Evolutionary conservation across 176 grass and related monocot species (phyloP), one percentile per base, ranked within the genome.

Genomic region (Chrysopogon serrulatus): DNA sequence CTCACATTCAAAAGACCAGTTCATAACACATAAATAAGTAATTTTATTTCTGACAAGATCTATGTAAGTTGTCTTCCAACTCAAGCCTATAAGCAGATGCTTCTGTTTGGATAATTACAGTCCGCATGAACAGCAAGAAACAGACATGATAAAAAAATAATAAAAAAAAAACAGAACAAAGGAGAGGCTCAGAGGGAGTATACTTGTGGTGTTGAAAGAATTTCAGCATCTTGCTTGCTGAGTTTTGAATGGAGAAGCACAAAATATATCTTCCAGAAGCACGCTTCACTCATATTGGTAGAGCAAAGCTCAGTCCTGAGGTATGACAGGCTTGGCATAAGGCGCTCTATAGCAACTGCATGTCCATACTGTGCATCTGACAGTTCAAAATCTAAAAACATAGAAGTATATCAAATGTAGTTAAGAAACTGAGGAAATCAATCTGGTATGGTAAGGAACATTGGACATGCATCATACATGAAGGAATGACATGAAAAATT

Each of bases 241-340:
- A 90, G 90, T 78, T 85, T 87, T 10, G 87, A 95, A 75, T 95
- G 87, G 56, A 92, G 83, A 80, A 92, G 87, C 74, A 92, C 90
- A 86, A 95, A 95, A 86, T 92, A 95, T 65, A 95, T 95, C 82
- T 95, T 95, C 93, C 93, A 95, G 71, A 95, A 95, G 76, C 82
- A 92, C 35, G 59, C 85, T 84, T 95, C 87, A 78, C 87, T 90
- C 93, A 95, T 95, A 77, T 74, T 78, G 63, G 74, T 65, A 67
- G 90, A 91, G 80, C 87, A 95, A 82, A 95, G 85, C 48, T 90
- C 85, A 6, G 79, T 78, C 67, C 90, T 90, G 54, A 95, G 81
- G 86, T 82, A 84, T 54, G 85, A 87, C 73, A 95, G 63, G 73
- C 76, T 87, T 78, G 93, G 93, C 68, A 89, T 90, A 77, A 86